phyloP scores from a whole-genome alignment of 257 asterid genomes.

The Scutellaria barbata region DNA sequence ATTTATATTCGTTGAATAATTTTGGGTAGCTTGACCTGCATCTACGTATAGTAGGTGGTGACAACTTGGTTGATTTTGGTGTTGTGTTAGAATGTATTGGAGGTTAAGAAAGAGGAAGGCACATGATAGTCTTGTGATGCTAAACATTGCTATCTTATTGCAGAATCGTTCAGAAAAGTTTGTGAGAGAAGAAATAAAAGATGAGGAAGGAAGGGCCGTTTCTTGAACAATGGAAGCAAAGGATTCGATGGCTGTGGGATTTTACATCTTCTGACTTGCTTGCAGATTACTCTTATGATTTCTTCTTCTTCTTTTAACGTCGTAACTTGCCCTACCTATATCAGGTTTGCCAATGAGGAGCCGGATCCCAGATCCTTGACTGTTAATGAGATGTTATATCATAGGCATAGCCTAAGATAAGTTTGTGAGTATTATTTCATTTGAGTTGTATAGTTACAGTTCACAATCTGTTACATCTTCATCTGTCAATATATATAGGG shows the following conservation, averaged over 20 bases:
- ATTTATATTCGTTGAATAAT: no score
- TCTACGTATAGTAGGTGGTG: background rate
- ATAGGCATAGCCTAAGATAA: slow-evolving; percentile 1
- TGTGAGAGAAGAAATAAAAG: slow-evolving; percentile 31
- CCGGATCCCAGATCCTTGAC: slow-evolving; percentile 16
- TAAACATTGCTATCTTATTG: slow-evolving; percentile 31
- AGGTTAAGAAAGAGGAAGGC: background rate
- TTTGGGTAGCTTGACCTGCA: no score
- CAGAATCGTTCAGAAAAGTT: slow-evolving; percentile 50
- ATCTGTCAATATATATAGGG: slow-evolving; percentile 19
- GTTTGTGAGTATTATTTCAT: slow-evolving; percentile 29
- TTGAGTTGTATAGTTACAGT: slow-evolving; percentile 25
- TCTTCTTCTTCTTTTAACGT: no score
- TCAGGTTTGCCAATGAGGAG: no score
- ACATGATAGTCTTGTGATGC: background rate
- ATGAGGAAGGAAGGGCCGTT: slow-evolving; percentile 47
- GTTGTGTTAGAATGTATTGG: background rate
- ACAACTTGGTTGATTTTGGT: background rate
- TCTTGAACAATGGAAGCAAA: slow-evolving; percentile 44
- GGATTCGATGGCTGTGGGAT: background rate
- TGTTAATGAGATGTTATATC: slow-evolving; percentile 24
- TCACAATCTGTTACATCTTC: background rate
- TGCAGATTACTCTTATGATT: background rate
- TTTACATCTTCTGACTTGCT: background rate
- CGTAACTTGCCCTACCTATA: no score